phyloP scores from a whole-genome alignment of 352 stramenopile genomes.

The Pythium monospermum region DNA sequence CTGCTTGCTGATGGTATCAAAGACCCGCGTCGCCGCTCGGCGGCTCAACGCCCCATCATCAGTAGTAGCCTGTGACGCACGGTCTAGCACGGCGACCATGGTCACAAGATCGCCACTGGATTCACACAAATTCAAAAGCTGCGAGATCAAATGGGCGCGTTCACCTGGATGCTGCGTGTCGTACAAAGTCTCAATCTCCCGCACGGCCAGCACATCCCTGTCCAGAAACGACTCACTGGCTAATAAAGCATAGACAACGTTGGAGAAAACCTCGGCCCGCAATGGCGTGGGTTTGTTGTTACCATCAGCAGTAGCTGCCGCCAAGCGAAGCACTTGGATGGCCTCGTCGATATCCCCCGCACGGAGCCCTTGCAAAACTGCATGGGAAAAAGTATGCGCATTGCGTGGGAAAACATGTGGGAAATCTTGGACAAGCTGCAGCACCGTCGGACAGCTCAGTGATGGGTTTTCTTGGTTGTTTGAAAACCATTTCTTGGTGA shows the following conservation, averaged over 20 bases:
- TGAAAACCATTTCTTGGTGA: too few relatives aligned
- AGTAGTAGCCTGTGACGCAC: too few relatives aligned
- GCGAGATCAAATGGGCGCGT: conserved; percentile 37
- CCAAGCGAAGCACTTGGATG: conserved; percentile 39
- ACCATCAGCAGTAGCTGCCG: too few relatives aligned
- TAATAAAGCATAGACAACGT: conserved; percentile 59
- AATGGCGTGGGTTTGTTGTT: too few relatives aligned
- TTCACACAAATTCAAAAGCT: conserved; percentile 67
- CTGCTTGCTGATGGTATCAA: conserved; percentile 55
- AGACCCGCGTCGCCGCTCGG: conserved; percentile 41
- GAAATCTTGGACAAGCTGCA: conserved; percentile 53
- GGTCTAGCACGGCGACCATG: conserved; percentile 52
- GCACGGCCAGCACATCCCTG: conserved; percentile 36
- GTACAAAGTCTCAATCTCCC: conserved; percentile 59
- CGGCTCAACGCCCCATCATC: conserved; percentile 37
- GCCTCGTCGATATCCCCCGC: conserved; percentile 42
- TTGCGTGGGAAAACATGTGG: conserved; percentile 45
- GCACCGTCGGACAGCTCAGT: conserved; percentile 46
- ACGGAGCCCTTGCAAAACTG: conserved; percentile 42
- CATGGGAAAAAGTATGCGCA: conserved; percentile 41
- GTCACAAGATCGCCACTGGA: conserved; percentile 57
- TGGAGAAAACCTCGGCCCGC: conserved; percentile 54
- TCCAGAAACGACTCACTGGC: conserved; percentile 22
- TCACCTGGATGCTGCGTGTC: conserved; percentile 39
- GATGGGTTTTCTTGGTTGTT: conserved; percentile 11